phyloP scores from a whole-genome alignment of 2,329 filamentous ascomycete genomes.

The Cordyceps sp. region DNA sequence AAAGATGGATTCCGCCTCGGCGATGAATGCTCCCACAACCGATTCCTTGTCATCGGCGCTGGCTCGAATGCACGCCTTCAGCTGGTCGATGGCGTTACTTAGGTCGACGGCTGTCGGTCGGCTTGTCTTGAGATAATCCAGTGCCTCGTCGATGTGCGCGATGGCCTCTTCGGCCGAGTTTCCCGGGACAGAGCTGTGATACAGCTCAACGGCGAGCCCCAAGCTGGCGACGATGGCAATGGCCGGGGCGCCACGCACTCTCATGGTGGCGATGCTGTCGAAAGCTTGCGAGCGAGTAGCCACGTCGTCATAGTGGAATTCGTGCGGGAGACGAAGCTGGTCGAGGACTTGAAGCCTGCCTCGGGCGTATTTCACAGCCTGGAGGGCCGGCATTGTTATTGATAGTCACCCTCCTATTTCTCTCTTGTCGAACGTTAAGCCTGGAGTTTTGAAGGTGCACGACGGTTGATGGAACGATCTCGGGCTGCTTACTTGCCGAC shows the following conservation, averaged over 20 bases:
- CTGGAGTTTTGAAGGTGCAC: no score
- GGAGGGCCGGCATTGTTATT: conserved; percentile 38
- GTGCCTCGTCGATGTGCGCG: conserved; percentile 53
- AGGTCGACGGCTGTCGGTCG: conserved; percentile 91
- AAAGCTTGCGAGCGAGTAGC: conserved; percentile 59
- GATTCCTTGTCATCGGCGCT: conserved; percentile 25
- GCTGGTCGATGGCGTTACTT: conserved; percentile 70
- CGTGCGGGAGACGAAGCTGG: conserved; percentile 68
- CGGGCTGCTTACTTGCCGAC: no score
- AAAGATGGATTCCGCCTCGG: conserved; percentile 72
- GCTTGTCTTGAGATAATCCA: conserved; percentile 78
- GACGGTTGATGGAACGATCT: no score
- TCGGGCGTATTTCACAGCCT: conserved; percentile 62
- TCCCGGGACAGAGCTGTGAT: conserved; percentile 31
- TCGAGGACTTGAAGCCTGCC: conserved; percentile 64
- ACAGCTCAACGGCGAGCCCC: conserved; percentile 70
- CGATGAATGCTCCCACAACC: conserved; percentile 56
- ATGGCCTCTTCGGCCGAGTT: conserved; percentile 39
- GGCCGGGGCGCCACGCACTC: conserved; percentile 66
- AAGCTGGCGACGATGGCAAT: conserved; percentile 96
- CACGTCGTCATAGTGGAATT: conserved; percentile 61
- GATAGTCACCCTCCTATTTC: no score
- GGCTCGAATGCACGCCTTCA: conserved; percentile 46
- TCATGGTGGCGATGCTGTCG: conserved; percentile 69
- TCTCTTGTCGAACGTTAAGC: no score